Evolutionary conservation across 2,329 filamentous ascomycete species (phyloP).

Genomic region (Nemania serpens): DNA sequence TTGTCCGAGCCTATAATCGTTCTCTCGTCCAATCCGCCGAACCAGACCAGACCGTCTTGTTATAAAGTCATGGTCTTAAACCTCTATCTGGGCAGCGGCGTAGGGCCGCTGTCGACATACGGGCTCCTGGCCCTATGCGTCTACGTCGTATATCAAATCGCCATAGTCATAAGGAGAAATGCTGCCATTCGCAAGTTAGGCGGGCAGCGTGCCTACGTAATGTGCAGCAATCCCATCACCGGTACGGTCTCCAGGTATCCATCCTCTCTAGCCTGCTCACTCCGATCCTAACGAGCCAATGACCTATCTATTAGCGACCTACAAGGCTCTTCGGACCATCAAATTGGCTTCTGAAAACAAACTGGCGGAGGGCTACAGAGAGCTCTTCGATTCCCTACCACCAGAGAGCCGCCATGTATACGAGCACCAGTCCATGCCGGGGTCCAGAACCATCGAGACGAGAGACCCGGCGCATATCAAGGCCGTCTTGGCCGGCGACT

Average conservation of each 20-base stretch:
- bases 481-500: conserved; percentile 58
- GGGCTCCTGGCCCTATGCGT: conserved; percentile 1
- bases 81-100: not conserved
- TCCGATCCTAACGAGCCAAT: not conserved
- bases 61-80: conserved; percentile 11
- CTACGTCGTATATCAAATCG: conserved; percentile 17
- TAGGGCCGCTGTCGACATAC: conserved; percentile 2
- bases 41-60: not conserved
- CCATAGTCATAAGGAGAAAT: conserved; percentile 8
- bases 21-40: not conserved
- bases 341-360: conserved; percentile 16
- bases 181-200: conserved; percentile 25
- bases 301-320: conserved; percentile 5
- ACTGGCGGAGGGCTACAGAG: conserved; percentile 2
- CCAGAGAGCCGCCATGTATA: conserved; percentile 17
- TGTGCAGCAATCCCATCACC: conserved; percentile 22
- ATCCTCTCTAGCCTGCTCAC: not conserved
- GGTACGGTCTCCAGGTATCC: conserved; percentile 6
- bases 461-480: conserved; percentile 61
- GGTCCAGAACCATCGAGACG: conserved; percentile 40
- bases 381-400: conserved; percentile 14
- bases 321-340: conserved; percentile 2
- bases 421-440: conserved; percentile 20
- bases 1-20: not conserved
- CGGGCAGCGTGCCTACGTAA: conserved; percentile 19